These are phyloP conservation scores for Staphylotrichum tortipilum DNA, from an alignment of 495 filamentous ascomycete species.

Conservation along the genomic window DNA sequence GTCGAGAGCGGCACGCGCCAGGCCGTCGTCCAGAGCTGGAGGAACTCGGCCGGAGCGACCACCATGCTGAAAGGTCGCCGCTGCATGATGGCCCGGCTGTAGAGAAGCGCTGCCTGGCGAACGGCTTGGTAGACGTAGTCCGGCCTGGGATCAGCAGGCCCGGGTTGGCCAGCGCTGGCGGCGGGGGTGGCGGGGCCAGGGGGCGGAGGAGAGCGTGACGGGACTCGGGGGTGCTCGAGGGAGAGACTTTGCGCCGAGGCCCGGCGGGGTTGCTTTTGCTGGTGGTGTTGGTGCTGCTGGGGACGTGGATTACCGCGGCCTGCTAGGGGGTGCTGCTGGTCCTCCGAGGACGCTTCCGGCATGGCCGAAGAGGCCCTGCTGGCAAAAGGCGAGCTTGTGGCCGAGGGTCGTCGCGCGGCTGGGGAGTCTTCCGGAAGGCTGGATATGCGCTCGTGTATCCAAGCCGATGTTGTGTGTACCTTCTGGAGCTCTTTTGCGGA, in stretches of 20 bases:
- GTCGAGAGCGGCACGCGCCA: conserved; percentile 28
- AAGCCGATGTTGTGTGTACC: conserved; percentile 23
- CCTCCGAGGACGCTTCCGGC: neutral
- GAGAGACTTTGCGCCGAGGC: neutral
- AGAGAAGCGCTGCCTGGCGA: conserved; percentile 25
- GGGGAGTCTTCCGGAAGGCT: conserved; percentile 19
- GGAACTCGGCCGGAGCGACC: conserved; percentile 17
- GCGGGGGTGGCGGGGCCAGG: neutral
- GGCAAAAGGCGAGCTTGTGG: conserved; percentile 4
- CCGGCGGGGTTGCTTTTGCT: neutral
- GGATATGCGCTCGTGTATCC: conserved; percentile 27
- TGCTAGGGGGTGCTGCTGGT: neutral
- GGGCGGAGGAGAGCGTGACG: too few species aligned
- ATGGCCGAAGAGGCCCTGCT: neutral
- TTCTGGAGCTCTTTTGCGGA: conserved; percentile 26
- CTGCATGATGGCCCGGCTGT: conserved; percentile 25
- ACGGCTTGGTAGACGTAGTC: conserved; percentile 30
- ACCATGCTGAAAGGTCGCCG: conserved; percentile 21
- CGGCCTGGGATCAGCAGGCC: neutral
- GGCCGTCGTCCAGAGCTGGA: conserved; percentile 28
- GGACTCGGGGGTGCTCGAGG: too few species aligned
- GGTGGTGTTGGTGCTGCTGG: neutral
- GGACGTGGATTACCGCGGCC: neutral
- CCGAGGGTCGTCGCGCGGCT: neutral
- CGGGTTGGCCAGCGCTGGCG: neutral